phyloP scores from a whole-genome alignment of 192 early-diverging fungal species.

The Podila verticillata region DNA sequence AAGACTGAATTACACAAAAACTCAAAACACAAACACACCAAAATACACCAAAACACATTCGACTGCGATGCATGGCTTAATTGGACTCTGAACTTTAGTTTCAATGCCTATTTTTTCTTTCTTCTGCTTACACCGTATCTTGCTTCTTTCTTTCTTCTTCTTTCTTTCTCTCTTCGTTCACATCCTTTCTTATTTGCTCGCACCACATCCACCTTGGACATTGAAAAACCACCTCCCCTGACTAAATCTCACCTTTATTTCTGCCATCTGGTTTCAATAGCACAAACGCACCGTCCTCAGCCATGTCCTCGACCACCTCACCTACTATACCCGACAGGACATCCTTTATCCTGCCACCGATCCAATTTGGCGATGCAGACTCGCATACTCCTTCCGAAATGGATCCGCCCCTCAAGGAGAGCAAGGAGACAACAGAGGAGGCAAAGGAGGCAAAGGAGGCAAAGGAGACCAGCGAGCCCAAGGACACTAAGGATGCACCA shows the following conservation, averaged over 20 bases:
- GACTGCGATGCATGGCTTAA: conserved; percentile 2
- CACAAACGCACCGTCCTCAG: neutral
- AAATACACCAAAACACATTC: neutral
- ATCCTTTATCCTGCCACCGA: conserved; percentile 29
- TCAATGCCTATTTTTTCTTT: neutral
- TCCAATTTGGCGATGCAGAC: conserved; percentile 7
- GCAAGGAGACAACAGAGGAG: neutral
- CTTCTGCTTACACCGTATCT: neutral
- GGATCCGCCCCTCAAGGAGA: neutral
- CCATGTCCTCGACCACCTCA: neutral
- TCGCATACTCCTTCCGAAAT: neutral
- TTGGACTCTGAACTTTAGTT: too few relatives aligned
- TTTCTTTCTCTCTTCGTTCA: conserved; percentile 5
- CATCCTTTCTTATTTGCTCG: neutral
- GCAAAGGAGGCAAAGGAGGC: neutral
- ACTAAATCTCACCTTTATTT: neutral
- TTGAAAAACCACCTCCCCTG: neutral
- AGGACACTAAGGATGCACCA: neutral
- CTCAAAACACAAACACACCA: too few relatives aligned
- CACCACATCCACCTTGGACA: neutral
- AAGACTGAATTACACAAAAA: too few relatives aligned
- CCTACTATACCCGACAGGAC: conserved; percentile 1
- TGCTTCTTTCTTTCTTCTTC: neutral
- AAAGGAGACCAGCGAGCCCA: too few relatives aligned
- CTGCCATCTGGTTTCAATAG: neutral